Evolutionary conservation across 2,329 filamentous ascomycete species (phyloP).

Genomic region (Ophiostoma himal-ulmi): DNA sequence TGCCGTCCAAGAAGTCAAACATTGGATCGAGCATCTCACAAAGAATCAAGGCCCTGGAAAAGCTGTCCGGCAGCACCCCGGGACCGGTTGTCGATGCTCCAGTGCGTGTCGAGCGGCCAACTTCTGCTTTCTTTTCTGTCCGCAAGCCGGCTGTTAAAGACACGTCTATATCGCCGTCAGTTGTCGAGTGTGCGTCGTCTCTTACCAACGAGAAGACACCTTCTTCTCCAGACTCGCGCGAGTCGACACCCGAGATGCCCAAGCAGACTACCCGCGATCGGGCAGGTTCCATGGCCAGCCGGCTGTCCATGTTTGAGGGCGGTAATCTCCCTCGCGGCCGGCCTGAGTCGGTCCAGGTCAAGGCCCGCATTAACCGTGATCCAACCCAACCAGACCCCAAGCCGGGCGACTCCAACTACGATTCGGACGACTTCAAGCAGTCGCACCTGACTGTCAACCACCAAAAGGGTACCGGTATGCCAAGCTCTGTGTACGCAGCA

Average conservation of each 20-base stretch:
- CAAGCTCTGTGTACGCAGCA: slow-evolving; percentile 13
- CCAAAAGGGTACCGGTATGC: slow-evolving; percentile 35
- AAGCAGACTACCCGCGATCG: slow-evolving; percentile 39
- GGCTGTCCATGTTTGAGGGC: slow-evolving; percentile 51
- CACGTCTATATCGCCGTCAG: slow-evolving; percentile 41
- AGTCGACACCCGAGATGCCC: slow-evolving; percentile 43
- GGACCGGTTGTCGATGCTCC: slow-evolving; percentile 24
- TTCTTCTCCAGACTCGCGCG: slow-evolving; percentile 38
- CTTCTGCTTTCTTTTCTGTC: slow-evolving; percentile 55
- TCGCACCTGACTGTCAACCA: slow-evolving; percentile 56
- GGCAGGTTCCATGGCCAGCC: slow-evolving; percentile 49
- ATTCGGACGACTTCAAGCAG: slow-evolving; percentile 50
- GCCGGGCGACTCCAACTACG: slow-evolving; percentile 36
- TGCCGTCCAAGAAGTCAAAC: slow-evolving; percentile 67
- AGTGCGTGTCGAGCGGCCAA: slow-evolving; percentile 37
- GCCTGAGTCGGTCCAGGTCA: slow-evolving; percentile 80
- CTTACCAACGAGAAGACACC: slow-evolving; percentile 36
- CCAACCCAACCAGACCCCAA: slow-evolving; percentile 41
- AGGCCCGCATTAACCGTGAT: slow-evolving; percentile 73
- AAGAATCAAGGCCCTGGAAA: slow-evolving; percentile 88
- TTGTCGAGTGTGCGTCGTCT: slow-evolving; percentile 41
- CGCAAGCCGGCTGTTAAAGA: slow-evolving; percentile 42
- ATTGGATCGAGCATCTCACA: slow-evolving; percentile 88
- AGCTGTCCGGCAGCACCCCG: slow-evolving; percentile 51
- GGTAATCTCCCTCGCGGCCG: slow-evolving; percentile 41